Evolutionary conservation across 306 rosid genomes (phyloP), one percentile per base, ranked within the genome.

Genomic region (Vicia faba): DNA sequence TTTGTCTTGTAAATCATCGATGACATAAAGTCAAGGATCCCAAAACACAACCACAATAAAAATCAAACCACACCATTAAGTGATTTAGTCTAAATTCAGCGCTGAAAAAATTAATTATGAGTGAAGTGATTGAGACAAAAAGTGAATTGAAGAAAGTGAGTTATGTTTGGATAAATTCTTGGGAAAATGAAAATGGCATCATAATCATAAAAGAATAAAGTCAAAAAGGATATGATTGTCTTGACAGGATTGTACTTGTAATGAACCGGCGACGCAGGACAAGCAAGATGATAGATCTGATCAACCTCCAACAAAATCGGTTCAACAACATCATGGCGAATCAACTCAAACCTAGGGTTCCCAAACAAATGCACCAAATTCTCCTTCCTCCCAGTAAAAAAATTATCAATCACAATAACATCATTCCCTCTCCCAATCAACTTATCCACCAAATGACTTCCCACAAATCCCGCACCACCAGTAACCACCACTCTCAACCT

Each of bases 201-300:
- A n/a, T n/a, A n/a, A n/a, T n/a, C n/a, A n/a, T n/a, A n/a, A n/a
- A n/a, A n/a, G n/a, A n/a, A n/a, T n/a, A n/a, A n/a, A n/a, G n/a
- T n/a, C n/a, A 11, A 53, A 61, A 61, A 61, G 66, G 97, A 91
- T 91, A 91, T 91, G 72, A 91, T 91, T 13, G 97, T 91, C 85
- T 91, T 91, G 81, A 91, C 82, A 4, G 97, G 97, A 61, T 91
- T 91, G 36, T 83, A 91, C 86, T 91, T 91, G 44, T 91, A 91
- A 68, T 91, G 97, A 38, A 91, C 97, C 0, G 97, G 97, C 0
- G 97, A 91, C 2, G 97, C 96, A 29, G 97, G 97, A 51, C 96
- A 91, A n/a, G 97, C 97, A 74, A 91, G 79, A 56, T 91, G 97
- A 69, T 91, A 91, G 91, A 91, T 89, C 96, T 91, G 96, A 82